Conservation (phyloP, 1,284 basidiomycete species). For the Thecaphora thlaspeos region DNA sequence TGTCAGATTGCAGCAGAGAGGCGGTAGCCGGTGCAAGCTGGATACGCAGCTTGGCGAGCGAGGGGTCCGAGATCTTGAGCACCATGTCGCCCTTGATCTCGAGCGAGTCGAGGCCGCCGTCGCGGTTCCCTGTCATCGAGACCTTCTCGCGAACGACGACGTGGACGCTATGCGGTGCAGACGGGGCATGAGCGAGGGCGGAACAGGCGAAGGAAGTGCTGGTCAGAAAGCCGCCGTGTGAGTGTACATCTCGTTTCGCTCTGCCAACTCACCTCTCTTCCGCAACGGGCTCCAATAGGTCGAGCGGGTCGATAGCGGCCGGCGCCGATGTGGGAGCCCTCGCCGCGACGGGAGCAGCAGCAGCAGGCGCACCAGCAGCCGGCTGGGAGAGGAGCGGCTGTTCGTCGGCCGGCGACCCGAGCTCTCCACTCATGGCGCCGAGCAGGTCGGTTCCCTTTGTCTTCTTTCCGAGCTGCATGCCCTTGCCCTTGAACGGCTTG, state of each 20-base stretch:
- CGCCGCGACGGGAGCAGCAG: constrained; percentile 27
- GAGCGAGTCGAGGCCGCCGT: constrained; percentile 84
- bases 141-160: constrained; percentile 80
- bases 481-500: constrained; percentile 85
- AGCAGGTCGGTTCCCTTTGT: constrained; percentile 80
- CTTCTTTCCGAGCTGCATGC: constrained; percentile 99
- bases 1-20: constrained; percentile 66
- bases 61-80: constrained; percentile 75
- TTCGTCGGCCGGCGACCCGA: constrained; percentile 58
- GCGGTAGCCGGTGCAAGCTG: constrained; percentile 64
- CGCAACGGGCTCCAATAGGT: constrained; percentile 70
- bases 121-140: constrained; percentile 76
- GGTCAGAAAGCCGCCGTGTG: too few relatives aligned
- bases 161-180: constrained; percentile 69
- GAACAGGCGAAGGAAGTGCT: too few relatives aligned
- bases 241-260: too few relatives aligned
- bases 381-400: constrained; percentile 61
- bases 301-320: constrained; percentile 59
- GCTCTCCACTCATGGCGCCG: constrained; percentile 71
- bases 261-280: constrained; percentile 69
- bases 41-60: constrained; percentile 74
- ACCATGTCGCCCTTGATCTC: constrained; percentile 94
- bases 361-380: constrained; percentile 49
- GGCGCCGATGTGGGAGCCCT: constrained; percentile 36
- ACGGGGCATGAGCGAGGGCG: too few relatives aligned